These are phyloP conservation scores for Ophiognomonia clavigignenti-juglandacearum DNA, from an alignment of 2,329 filamentous ascomycete genomes.

Conservation along the genomic window DNA sequence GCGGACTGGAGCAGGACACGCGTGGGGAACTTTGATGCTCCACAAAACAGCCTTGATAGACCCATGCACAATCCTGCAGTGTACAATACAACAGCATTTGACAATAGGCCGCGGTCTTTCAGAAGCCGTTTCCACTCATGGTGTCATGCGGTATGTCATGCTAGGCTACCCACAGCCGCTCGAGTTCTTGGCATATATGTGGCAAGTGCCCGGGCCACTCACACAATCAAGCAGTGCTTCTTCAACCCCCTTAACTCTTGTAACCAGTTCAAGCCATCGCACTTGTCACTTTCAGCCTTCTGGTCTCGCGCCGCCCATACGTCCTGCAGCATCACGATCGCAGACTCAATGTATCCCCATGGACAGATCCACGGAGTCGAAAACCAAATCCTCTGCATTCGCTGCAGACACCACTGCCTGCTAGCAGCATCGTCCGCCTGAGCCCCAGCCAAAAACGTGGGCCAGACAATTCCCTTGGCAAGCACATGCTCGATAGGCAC, in stretches of 20 bases:
- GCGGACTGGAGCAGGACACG: too few relatives aligned
- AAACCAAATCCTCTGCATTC: conserved; percentile 27
- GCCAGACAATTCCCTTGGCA: conserved; percentile 54
- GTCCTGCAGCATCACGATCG: conserved; percentile 38
- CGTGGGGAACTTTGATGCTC: background rate
- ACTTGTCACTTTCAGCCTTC: conserved; percentile 15
- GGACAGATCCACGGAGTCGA: conserved; percentile 35
- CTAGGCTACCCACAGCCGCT: background rate
- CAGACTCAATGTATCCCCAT: conserved; percentile 45
- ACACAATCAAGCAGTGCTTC: conserved; percentile 40
- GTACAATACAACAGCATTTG: conserved; percentile 16
- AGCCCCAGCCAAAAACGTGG: conserved; percentile 51
- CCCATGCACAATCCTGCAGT: conserved; percentile 8
- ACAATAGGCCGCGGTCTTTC: background rate
- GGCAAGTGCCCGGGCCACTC: too few relatives aligned
- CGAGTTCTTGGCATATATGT: too few relatives aligned
- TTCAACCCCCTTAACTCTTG: conserved; percentile 36
- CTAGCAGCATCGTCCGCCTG: conserved; percentile 38
- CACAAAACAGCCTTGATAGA: background rate
- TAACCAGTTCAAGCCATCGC: conserved; percentile 33
- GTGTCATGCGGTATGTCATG: background rate
- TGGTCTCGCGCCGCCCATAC: conserved; percentile 35
- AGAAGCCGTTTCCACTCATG: too few relatives aligned
- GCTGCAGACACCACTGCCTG: conserved; percentile 44
- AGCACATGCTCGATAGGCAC: conserved; percentile 45